These are phyloP conservation scores for Alternaria triticimaculans DNA, from an alignment of 2,329 filamentous ascomycete species.

Conservation along the genomic window DNA sequence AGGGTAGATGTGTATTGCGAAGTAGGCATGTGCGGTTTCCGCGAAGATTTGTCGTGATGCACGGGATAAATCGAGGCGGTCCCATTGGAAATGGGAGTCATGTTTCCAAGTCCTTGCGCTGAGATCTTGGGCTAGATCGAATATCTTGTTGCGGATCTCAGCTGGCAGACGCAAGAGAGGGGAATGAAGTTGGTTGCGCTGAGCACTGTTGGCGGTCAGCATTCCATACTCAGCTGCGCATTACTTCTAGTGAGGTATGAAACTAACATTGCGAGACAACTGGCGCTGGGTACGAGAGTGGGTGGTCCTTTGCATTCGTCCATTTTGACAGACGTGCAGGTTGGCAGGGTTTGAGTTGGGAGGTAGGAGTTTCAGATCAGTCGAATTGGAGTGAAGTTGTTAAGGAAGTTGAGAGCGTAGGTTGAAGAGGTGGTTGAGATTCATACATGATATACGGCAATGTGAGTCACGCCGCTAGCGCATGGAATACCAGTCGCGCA, in stretches of 20 bases:
- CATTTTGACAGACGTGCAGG: background rate
- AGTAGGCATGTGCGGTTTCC: background rate
- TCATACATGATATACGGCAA: fast-evolving
- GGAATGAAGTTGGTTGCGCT: background rate
- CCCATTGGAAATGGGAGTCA: background rate
- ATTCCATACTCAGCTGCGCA: background rate
- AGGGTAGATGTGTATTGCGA: background rate
- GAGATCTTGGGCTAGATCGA: background rate
- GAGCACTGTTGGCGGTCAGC: background rate
- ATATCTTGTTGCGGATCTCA: background rate
- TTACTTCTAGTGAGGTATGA: background rate
- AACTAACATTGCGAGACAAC: background rate
- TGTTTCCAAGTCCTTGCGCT: background rate
- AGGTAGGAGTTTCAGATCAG: background rate
- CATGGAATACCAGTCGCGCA: background rate
- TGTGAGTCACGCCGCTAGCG: background rate
- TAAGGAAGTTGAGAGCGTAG: background rate
- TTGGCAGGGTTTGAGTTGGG: background rate
- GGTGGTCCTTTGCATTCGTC: background rate
- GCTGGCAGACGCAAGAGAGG: background rate
- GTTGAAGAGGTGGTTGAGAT: background rate
- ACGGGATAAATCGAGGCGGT: background rate
- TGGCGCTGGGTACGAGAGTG: background rate
- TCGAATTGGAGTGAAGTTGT: background rate
- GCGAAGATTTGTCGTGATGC: background rate